Evolutionary conservation across 257 asterid genomes (phyloP).

Genomic region (Jaltomata sinuosa): DNA sequence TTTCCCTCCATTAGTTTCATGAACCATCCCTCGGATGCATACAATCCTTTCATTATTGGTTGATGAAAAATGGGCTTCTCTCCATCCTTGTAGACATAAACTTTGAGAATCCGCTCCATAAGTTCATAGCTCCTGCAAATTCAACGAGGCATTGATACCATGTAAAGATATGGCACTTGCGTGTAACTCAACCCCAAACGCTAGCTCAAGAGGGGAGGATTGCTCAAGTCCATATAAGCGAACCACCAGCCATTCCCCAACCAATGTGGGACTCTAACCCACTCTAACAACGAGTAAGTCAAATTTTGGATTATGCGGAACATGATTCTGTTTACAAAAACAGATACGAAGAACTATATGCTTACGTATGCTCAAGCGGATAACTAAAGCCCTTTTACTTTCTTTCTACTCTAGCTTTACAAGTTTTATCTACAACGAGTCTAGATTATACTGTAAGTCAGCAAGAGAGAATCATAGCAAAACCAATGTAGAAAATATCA

Average conservation of each 20-base stretch:
- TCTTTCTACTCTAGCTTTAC: not conserved
- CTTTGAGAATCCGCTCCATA: slow-evolving; percentile 64
- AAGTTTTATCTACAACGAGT: not conserved
- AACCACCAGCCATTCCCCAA: too few relatives aligned
- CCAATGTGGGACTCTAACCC: too few relatives aligned
- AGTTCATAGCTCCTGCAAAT: slow-evolving; percentile 75
- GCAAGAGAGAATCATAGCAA: not conserved
- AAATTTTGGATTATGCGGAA: too few relatives aligned
- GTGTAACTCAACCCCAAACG: too few relatives aligned
- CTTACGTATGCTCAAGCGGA: not conserved
- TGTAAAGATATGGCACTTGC: too few relatives aligned
- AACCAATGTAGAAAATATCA: not conserved
- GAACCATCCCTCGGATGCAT: slow-evolving; percentile 97
- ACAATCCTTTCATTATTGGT: slow-evolving; percentile 67
- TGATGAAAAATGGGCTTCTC: slow-evolving; percentile 82
- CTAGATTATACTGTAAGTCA: not conserved
- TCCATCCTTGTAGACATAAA: slow-evolving; percentile 75
- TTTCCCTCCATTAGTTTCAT: slow-evolving; percentile 90
- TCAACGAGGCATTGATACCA: too few relatives aligned
- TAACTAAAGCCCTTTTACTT: not conserved
- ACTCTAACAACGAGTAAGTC: too few relatives aligned
- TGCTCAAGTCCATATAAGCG: too few relatives aligned
- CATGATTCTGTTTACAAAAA: not conserved
- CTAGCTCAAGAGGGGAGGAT: too few relatives aligned
- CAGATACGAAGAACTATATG: not conserved